Evolutionary conservation across 1,284 basidiomycete genomes (phyloP).

Genomic region (Kwoniella shivajii): DNA sequence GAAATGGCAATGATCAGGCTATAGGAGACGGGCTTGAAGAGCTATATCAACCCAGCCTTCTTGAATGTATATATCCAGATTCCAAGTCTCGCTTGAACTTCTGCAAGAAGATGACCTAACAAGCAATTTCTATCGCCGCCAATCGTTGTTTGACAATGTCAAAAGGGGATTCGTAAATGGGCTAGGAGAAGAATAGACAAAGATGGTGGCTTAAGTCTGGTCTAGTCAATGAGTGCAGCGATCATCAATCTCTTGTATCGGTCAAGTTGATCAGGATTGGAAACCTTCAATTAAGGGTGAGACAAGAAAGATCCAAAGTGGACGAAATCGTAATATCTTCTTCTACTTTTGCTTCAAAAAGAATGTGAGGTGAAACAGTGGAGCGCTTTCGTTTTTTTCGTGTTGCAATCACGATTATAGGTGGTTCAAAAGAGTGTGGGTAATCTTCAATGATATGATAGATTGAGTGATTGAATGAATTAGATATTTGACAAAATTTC

Average conservation of each 20-base stretch:
- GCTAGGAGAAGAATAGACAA: background rate
- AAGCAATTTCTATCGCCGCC: background rate
- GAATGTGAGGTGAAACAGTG: background rate
- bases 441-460: background rate
- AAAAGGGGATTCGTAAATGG: background rate
- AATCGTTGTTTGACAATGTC: background rate
- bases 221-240: background rate
- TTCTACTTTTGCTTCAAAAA: background rate
- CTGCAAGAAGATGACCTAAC: background rate
- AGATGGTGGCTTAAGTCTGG: slow-evolving; percentile 6
- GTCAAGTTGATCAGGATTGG: no score
- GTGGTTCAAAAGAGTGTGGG: background rate
- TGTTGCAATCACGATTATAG: background rate
- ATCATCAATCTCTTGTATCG: no score
- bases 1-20: background rate
- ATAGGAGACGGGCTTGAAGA: background rate
- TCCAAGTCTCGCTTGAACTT: background rate
- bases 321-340: background rate
- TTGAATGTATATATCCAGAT: background rate
- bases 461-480: slow-evolving; percentile 5
- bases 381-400: background rate
- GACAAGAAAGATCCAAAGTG: background rate
- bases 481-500: background rate
- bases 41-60: background rate
- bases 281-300: background rate